Evolutionary conservation across 371 early-diverging fungal genomes (phyloP).

Genomic region (Enteropsectra breve): DNA sequence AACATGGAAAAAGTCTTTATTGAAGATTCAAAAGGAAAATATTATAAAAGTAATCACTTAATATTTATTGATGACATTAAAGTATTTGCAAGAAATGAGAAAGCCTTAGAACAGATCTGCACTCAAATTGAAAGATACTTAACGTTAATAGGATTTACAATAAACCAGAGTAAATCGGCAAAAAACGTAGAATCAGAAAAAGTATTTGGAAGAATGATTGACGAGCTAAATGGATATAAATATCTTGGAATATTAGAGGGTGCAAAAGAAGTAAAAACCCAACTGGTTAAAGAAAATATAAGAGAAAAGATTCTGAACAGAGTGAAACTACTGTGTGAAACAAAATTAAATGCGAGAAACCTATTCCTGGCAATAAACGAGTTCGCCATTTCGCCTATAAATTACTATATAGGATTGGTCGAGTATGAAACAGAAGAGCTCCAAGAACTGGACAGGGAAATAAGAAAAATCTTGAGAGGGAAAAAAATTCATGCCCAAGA

Average conservation of each 20-base stretch:
- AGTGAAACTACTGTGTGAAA: neutral
- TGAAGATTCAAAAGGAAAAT: neutral
- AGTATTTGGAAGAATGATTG: neutral
- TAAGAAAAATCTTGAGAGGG: neutral
- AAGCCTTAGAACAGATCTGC: neutral
- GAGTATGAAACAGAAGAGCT: neutral
- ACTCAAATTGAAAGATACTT: neutral
- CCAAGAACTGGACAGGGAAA: neutral
- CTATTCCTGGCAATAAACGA: neutral
- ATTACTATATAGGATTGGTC: constrained; percentile 2
- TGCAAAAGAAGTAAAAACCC: neutral
- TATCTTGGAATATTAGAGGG: constrained; percentile 7
- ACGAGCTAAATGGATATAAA: neutral
- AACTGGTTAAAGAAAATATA: neutral
- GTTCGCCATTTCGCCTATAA: neutral
- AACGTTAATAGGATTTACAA: neutral
- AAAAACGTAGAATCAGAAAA: neutral
- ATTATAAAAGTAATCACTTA: neutral
- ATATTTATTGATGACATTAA: constrained; percentile 5
- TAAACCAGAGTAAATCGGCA: neutral
- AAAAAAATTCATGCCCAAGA: neutral
- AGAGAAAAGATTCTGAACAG: neutral
- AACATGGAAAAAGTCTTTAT: neutral
- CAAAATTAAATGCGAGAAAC: neutral
- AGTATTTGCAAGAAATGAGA: neutral